Conservation (phyloP, 2,329 filamentous ascomycete genomes). For the Colletotrichum sp. region DNA sequence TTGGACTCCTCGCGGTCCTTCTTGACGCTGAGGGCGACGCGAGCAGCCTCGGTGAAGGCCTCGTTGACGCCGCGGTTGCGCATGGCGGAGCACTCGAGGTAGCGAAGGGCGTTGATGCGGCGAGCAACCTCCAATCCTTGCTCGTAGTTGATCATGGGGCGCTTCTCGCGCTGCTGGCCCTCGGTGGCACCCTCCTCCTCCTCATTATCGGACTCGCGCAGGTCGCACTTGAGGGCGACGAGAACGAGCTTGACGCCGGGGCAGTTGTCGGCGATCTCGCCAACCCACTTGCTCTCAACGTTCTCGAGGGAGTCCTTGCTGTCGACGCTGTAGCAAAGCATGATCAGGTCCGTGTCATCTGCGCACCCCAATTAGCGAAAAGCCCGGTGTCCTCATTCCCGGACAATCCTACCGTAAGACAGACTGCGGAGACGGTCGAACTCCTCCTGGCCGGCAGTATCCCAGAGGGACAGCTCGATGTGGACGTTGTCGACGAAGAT, state of each 20-base stretch:
- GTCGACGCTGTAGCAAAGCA: constrained; percentile 98
- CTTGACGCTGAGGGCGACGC: constrained; percentile 82
- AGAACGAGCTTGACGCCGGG: constrained; percentile 93
- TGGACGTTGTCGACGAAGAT: constrained; percentile 98
- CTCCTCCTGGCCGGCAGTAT: constrained; percentile 98
- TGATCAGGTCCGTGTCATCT: constrained; percentile 94
- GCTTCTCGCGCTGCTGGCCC: constrained; percentile 54
- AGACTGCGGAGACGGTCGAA: constrained; percentile 95
- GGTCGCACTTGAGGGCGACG: constrained; percentile 94
- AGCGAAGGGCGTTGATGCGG: constrained; percentile 89
- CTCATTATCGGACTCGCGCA: constrained; percentile 78
- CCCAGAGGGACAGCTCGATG: constrained; percentile 97
- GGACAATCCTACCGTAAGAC: constrained; percentile 73
- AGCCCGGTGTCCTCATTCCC: not conserved
- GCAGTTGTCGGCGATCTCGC: constrained; percentile 97
- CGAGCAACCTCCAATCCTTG: constrained; percentile 90
- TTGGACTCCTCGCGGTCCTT: constrained; percentile 67
- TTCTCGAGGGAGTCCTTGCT: constrained; percentile 97
- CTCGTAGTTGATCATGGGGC: constrained; percentile 83
- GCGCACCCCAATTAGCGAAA: not conserved
- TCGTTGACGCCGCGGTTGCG: constrained; percentile 98
- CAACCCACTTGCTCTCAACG: constrained; percentile 98
- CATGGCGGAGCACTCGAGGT: constrained; percentile 98
- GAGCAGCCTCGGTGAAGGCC: constrained; percentile 95
- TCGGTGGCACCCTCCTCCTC: constrained; percentile 65